phyloP scores from a whole-genome alignment of 371 early-diverging fungal genomes.

The Paraphysoderma sedebokerense region DNA sequence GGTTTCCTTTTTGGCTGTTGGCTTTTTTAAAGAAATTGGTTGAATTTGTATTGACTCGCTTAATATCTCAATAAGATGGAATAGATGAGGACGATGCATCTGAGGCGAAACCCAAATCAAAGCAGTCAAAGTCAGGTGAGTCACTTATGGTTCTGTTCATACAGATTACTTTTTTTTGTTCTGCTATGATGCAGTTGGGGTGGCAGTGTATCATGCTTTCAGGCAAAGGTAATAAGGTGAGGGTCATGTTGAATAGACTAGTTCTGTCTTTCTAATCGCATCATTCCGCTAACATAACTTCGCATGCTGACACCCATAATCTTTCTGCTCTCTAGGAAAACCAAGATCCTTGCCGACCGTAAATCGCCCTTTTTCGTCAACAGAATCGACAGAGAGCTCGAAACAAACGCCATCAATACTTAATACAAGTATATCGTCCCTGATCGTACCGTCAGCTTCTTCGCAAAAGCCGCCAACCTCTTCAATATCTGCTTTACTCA shows the following conservation, averaged over 20 bases:
- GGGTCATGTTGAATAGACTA: constrained; percentile 3
- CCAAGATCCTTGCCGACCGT: background rate
- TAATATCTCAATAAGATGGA: constrained; percentile 6
- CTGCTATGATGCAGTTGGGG: background rate
- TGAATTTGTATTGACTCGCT: background rate
- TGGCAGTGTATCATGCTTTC: background rate
- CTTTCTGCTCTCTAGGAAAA: background rate
- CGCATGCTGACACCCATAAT: background rate
- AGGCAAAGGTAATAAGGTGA: constrained; percentile 8
- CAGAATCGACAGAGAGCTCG: constrained; percentile 3
- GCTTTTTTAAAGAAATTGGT: background rate
- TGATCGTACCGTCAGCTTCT: background rate
- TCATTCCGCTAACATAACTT: background rate
- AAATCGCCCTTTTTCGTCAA: constrained; percentile 2
- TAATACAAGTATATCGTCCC: background rate
- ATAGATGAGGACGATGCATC: constrained; percentile 16
- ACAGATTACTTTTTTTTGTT: background rate
- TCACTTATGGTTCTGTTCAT: background rate
- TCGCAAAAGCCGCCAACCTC: background rate
- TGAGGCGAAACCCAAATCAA: constrained; percentile 8
- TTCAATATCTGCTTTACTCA: background rate
- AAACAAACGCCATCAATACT: background rate
- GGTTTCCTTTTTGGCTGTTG: constrained; percentile 1
- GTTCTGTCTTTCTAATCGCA: background rate
- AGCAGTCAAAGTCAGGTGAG: background rate